These are phyloP conservation scores for Lactifluus hygrophoroides DNA, from an alignment of 768 basidiomycete species.

Conservation along the genomic window DNA sequence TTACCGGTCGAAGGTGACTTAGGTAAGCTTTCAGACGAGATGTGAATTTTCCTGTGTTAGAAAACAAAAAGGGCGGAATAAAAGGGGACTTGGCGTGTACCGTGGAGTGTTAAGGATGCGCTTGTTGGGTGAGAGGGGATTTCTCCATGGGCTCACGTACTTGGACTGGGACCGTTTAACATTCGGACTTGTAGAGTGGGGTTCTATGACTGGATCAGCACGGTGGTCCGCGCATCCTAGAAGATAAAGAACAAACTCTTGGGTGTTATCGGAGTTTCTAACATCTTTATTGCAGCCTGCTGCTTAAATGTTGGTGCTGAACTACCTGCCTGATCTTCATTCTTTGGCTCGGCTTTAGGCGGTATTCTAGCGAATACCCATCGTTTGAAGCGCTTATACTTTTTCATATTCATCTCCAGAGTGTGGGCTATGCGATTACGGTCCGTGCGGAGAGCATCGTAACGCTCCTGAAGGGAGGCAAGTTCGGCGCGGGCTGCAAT, in stretches of 20 bases:
- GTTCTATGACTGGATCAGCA: not conserved
- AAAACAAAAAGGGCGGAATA: not conserved
- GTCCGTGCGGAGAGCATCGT: conserved; percentile 9
- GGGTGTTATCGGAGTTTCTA: conserved; percentile 6
- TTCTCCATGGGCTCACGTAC: not conserved
- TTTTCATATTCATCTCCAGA: not conserved
- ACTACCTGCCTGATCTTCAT: not conserved
- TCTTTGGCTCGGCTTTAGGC: not conserved
- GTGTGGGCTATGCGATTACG: not conserved
- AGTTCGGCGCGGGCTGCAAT: conserved; percentile 3
- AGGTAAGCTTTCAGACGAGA: not conserved
- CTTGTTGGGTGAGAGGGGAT: not conserved
- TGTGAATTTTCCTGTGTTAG: conserved; percentile 1
- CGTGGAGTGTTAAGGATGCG: conserved; percentile 6
- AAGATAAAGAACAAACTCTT: not conserved
- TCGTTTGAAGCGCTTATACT: conserved; percentile 13
- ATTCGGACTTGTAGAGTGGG: not conserved
- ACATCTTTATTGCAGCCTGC: conserved; percentile 1
- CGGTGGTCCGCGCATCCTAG: not conserved
- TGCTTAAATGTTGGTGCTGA: not conserved
- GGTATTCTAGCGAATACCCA: not conserved
- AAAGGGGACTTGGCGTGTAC: not conserved
- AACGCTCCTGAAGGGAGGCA: conserved; percentile 3
- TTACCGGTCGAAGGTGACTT: not conserved
- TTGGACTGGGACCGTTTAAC: not conserved